Evolutionary conservation across 306 rosid species (phyloP), one percentile per base, ranked within the genome.

Genomic region (Hylodesmum podocarpum): DNA sequence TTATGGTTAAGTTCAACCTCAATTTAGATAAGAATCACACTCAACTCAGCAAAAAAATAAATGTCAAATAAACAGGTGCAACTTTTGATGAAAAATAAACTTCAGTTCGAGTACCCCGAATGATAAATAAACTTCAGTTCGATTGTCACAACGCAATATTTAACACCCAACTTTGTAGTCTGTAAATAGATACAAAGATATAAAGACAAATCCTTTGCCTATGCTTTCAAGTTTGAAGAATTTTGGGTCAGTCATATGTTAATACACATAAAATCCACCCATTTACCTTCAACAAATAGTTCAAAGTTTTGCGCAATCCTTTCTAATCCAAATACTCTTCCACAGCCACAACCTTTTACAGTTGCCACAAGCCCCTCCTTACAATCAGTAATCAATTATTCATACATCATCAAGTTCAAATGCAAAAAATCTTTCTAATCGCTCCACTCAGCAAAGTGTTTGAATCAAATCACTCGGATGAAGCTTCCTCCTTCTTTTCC

Each of bases 401-500:
- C 80, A 76, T 58, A 16, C 15, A 73, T 39, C 9, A 2, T 37
- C 46, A 51, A 66, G 40, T 59, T 72, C 78, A 66, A 67, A 62
- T 19, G 43, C 78, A 71, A 71, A 71, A 71, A 75, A 47, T 57
- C 51, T 14, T 67, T 61, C 70, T 67, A 62, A 68, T 27, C 7
- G 44, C 47, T 72, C 19, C 62, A 41, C 33, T 74, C 18, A 47
- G 37, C 65, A 47, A 70, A 40, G 61, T 28, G 7, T n/a, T 18
- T 34, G 68, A 70, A 78, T 39, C 64, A 61, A 24, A 15, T 68
- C 54, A 85, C 84, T 85, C 2, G 16, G 88, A 24, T 39, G 84
- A 80, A 70, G 79, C 76, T 85, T 81, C 75, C 73, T 80, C 72
- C 79, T 80, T 66, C 85, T 78, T 78, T 25, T 51, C 82, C 0